phyloP scores from a whole-genome alignment of 805 yeast species.

The Candida nanaspora region DNA sequence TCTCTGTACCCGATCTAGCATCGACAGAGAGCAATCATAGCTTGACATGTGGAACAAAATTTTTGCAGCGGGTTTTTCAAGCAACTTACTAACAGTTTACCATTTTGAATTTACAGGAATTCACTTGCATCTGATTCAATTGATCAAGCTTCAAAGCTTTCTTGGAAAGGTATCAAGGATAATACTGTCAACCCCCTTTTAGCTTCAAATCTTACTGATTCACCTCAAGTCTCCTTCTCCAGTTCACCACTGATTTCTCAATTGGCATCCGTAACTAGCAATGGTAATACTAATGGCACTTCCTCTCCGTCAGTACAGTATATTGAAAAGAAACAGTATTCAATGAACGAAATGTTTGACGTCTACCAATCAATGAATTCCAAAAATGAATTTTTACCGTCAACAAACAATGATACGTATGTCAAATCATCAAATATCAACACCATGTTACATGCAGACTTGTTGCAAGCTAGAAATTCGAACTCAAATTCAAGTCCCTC shows the following conservation, averaged over 20 bases:
- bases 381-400: slow-evolving; percentile 18
- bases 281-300: background rate
- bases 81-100: too few relatives aligned
- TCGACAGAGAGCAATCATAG: too few relatives aligned
- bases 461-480: slow-evolving; percentile 7
- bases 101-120: too few relatives aligned
- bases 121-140: background rate
- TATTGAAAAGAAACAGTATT: slow-evolving; percentile 23
- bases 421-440: slow-evolving; percentile 23
- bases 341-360: slow-evolving; percentile 45
- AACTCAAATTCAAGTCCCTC: slow-evolving; percentile 3
- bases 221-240: background rate
- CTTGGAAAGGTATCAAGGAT: background rate
- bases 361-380: slow-evolving; percentile 38
- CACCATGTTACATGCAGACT: slow-evolving; percentile 9
- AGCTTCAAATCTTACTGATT: background rate
- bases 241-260: background rate
- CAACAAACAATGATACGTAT: slow-evolving; percentile 16
- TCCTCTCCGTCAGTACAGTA: background rate
- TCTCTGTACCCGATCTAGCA: too few relatives aligned
- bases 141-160: background rate
- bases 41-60: too few relatives aligned
- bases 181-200: background rate
- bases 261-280: background rate
- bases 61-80: too few relatives aligned